Evolutionary conservation across 306 rosid genomes (phyloP).

Genomic region (Parietaria judaica): DNA sequence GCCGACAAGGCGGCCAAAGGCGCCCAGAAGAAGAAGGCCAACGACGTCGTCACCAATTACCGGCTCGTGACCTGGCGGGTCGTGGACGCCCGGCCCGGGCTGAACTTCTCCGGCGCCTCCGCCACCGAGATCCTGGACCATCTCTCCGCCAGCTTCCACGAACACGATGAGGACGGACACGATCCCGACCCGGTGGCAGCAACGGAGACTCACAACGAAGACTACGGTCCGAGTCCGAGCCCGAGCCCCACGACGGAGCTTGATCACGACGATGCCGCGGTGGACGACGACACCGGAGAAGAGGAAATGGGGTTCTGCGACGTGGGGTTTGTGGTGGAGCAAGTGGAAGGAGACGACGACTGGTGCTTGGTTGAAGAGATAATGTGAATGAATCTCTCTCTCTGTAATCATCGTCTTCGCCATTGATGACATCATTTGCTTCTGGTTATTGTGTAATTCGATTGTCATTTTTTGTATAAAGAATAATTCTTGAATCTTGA

Average conservation of each 20-base stretch:
- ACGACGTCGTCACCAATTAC: constrained; percentile 17
- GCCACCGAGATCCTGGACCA: constrained; percentile 36
- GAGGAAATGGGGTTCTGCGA: constrained; percentile 25
- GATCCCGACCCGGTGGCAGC: constrained; percentile 2
- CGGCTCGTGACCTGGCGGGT: constrained; percentile 30
- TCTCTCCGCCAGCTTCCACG: background rate
- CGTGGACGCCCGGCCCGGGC: constrained; percentile 9
- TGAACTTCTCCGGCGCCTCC: constrained; percentile 18
- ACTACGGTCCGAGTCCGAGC: background rate
- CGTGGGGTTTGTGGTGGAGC: constrained; percentile 27
- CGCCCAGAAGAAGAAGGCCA: constrained; percentile 29
- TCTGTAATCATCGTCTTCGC: background rate
- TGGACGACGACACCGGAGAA: constrained; percentile 1
- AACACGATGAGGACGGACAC: background rate
- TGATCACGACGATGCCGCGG: constrained; percentile 8
- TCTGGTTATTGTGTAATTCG: background rate
- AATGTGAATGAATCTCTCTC: constrained; percentile 4
- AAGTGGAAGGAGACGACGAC: constrained; percentile 38
- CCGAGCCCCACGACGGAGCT: too few species aligned
- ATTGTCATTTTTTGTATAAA: background rate
- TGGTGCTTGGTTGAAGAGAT: constrained; percentile 44
- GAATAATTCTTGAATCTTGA: too few species aligned
- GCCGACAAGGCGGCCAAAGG: constrained; percentile 59
- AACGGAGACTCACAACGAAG: constrained; percentile 9
- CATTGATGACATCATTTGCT: background rate